These are phyloP conservation scores for Mycena venus DNA, from an alignment of 768 basidiomycete species.

Conservation along the genomic window DNA sequence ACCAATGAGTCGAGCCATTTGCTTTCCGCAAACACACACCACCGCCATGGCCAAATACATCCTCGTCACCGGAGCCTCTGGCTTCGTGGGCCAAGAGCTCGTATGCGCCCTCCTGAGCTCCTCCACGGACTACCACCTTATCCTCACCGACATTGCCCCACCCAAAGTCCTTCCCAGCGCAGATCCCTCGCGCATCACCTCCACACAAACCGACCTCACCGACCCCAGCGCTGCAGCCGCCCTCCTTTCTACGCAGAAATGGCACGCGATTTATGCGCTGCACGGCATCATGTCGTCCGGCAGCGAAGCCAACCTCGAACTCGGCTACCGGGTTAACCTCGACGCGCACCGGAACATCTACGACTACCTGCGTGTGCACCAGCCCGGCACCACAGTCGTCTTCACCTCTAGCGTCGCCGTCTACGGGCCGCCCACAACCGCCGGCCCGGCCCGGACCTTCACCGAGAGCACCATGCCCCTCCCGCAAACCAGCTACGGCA, in stretches of 20 bases:
- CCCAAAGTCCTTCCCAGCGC: conserved; percentile 7
- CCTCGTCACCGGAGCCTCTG: conserved; percentile 16
- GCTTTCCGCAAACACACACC: not conserved
- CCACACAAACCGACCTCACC: conserved; percentile 13
- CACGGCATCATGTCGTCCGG: conserved; percentile 21
- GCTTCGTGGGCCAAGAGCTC: conserved; percentile 12
- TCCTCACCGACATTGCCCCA: conserved; percentile 8
- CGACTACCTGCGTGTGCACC: not conserved
- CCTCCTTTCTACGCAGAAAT: conserved; percentile 14
- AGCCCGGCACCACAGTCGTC: not conserved
- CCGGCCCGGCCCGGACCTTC: conserved; percentile 3
- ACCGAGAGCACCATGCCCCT: conserved; percentile 2
- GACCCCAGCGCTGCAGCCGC: not conserved
- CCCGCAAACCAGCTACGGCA: conserved; percentile 9
- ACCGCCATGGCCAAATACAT: conserved; percentile 3
- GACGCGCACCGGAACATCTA: conserved; percentile 5
- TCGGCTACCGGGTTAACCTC: conserved; percentile 16
- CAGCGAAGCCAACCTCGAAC: conserved; percentile 17
- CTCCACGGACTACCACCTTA: conserved; percentile 14
- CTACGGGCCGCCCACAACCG: conserved; percentile 19
- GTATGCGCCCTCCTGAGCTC: conserved; percentile 6
- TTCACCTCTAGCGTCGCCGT: conserved; percentile 4
- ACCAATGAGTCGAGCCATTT: too few relatives aligned
- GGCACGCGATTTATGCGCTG: conserved; percentile 16
- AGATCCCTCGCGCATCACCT: conserved; percentile 3